Conservation (phyloP, 2,329 filamentous ascomycete species). For the Colletotrichum camelliae region DNA sequence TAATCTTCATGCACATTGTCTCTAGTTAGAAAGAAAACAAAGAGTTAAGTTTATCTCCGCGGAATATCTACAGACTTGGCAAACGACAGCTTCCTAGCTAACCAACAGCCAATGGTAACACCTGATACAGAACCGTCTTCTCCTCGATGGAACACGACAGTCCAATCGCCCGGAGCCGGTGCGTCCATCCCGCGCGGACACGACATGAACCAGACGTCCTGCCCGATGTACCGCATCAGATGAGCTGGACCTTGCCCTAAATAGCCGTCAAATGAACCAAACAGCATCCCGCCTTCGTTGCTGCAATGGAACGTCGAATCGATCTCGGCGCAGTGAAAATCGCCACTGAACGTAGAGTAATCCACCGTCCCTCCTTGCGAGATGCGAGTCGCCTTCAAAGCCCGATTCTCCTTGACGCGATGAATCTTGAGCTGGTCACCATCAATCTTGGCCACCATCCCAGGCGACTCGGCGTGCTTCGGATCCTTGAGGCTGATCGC, state of each 20-base stretch:
- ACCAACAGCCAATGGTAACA: conserved; percentile 44
- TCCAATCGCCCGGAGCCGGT: conserved; percentile 47
- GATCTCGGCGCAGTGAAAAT: conserved; percentile 38
- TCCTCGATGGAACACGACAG: conserved; percentile 37
- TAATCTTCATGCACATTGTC: background rate
- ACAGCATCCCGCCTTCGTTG: conserved; percentile 40
- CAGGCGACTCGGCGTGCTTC: conserved; percentile 25
- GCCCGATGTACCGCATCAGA: conserved; percentile 40
- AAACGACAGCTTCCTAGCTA: conserved; percentile 34
- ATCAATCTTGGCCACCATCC: conserved; percentile 32
- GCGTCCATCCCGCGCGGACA: conserved; percentile 46
- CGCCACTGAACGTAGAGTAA: conserved; percentile 35
- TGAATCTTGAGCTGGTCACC: conserved; percentile 33
- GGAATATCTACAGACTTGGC: background rate
- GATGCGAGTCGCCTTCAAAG: background rate
- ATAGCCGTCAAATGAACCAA: conserved; percentile 46
- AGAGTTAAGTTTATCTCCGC: background rate
- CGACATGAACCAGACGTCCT: conserved; percentile 42
- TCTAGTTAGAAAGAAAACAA: accelerated
- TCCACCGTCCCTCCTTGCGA: background rate
- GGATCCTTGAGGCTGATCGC: conserved; percentile 26
- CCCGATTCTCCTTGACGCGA: conserved; percentile 26
- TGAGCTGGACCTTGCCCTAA: conserved; percentile 42
- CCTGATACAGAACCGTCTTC: conserved; percentile 27
- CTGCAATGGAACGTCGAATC: conserved; percentile 40